phyloP scores from a whole-genome alignment of 306 rosid genomes.

The Carpinus fangiana region DNA sequence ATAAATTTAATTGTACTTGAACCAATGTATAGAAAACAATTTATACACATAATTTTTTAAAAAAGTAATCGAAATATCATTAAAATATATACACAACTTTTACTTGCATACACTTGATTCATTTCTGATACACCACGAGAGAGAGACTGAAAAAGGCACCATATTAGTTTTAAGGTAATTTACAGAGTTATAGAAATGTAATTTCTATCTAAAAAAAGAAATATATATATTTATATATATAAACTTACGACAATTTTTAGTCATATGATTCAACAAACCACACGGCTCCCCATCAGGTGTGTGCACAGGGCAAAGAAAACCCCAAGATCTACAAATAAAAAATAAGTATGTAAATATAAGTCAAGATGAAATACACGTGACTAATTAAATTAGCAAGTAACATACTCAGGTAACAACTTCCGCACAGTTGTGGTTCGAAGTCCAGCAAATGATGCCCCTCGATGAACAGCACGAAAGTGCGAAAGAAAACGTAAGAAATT shows the following conservation, averaged over 20 bases:
- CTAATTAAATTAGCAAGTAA: constrained; percentile 18
- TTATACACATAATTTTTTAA: background rate
- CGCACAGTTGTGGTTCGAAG: constrained; percentile 95
- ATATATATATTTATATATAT: background rate
- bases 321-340: constrained; percentile 75
- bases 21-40: background rate
- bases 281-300: constrained; percentile 99
- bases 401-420: constrained; percentile 92
- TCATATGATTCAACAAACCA: constrained; percentile 95
- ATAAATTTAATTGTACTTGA: background rate
- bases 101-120: background rate
- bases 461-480: constrained; percentile 95
- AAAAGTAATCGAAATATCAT: too few relatives aligned
- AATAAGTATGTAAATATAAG: constrained; percentile 11
- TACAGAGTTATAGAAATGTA: background rate
- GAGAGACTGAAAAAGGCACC: background rate
- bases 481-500: constrained; percentile 85
- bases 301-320: constrained; percentile 97
- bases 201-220: background rate
- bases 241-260: constrained; percentile 71
- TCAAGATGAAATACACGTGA: constrained; percentile 2
- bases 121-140: background rate
- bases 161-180: background rate
- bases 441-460: constrained; percentile 96
- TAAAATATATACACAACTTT: background rate